phyloP scores from a whole-genome alignment of 2,329 filamentous ascomycete genomes.

The Sphaerulina populicola region DNA sequence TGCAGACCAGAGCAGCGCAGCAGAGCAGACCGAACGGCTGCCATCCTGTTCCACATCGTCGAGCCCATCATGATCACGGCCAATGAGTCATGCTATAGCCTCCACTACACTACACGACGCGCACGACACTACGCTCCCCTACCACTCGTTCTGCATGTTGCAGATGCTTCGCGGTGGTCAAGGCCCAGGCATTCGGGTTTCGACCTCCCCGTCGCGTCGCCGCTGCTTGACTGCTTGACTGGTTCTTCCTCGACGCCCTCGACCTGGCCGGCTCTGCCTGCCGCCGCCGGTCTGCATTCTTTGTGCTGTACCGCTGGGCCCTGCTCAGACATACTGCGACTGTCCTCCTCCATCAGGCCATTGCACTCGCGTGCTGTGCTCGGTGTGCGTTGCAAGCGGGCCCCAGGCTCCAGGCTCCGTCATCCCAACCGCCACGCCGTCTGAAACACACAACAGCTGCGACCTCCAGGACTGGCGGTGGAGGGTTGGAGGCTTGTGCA shows the following conservation, averaged over 20 bases:
- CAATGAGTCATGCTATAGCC: slow-evolving; percentile 18
- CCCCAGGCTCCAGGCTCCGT: not conserved
- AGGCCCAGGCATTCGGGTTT: slow-evolving; percentile 15
- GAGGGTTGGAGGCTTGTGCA: slow-evolving; percentile 1
- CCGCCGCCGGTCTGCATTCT: slow-evolving; percentile 12
- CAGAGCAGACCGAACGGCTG: slow-evolving; percentile 1
- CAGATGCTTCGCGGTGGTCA: slow-evolving; percentile 10
- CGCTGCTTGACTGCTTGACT: not conserved
- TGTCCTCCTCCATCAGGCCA: slow-evolving; percentile 8
- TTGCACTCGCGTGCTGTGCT: slow-evolving; percentile 10
- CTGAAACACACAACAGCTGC: not conserved
- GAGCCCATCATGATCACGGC: slow-evolving; percentile 11
- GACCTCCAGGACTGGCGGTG: not conserved
- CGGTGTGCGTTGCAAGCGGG: not conserved
- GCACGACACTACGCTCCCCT: too few relatives aligned
- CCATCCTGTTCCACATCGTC: slow-evolving; percentile 10
- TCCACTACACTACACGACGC: not conserved
- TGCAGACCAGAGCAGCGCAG: too few relatives aligned
- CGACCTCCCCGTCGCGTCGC: too few relatives aligned
- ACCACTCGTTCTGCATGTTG: slow-evolving; percentile 6
- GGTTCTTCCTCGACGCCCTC: not conserved
- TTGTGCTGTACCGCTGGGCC: slow-evolving; percentile 6
- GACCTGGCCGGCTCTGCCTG: slow-evolving; percentile 2
- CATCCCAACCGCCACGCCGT: not conserved
- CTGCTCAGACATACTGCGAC: slow-evolving; percentile 9